Percentiles rank a stretch among this genome's conserved stretches.
Conservation (phyloP, 2,329 filamentous ascomycete genomes). For the Colletotrichum zoysiae region DNA sequence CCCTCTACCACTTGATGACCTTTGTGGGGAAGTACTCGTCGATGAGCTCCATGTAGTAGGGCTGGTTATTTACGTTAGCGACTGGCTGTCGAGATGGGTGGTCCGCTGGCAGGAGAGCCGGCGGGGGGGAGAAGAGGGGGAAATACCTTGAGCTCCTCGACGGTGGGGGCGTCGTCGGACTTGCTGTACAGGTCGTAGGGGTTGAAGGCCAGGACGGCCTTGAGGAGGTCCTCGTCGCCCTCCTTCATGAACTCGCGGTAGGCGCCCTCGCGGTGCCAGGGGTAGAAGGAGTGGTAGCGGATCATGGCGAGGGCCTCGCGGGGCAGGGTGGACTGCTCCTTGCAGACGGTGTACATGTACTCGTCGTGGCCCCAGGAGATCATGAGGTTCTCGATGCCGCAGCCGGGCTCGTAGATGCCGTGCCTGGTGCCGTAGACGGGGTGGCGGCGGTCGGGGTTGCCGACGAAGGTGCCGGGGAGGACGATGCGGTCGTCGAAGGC, state of each 20-base stretch:
- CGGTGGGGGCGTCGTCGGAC: constrained; percentile 82
- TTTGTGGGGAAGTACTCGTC: constrained; percentile 58
- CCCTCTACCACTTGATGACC: constrained; percentile 54
- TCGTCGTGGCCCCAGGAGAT: constrained; percentile 92
- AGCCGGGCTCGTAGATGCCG: constrained; percentile 84
- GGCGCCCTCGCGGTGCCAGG: constrained; percentile 86
- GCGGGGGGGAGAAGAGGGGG: too few relatives aligned
- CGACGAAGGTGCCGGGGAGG: constrained; percentile 81
- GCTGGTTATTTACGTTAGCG: constrained; percentile 41
- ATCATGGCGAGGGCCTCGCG: constrained; percentile 92
- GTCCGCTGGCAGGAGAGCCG: too few relatives aligned
- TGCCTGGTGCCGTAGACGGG: constrained; percentile 79
- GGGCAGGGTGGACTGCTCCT: constrained; percentile 83
- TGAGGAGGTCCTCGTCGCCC: constrained; percentile 83
- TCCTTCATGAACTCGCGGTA: constrained; percentile 87
- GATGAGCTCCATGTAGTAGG: constrained; percentile 59
- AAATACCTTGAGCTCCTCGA: constrained; percentile 75
- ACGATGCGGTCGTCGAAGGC: constrained; percentile 82
- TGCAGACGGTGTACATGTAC: constrained; percentile 88
- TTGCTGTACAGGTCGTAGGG: constrained; percentile 94
- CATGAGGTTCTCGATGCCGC: constrained; percentile 89
- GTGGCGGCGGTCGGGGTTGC: constrained; percentile 80
- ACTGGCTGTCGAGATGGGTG: neutral
- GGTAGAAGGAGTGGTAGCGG: constrained; percentile 92
- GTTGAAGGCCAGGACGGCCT: constrained; percentile 87